Base-by-base conservation (phyloP, 2,329 filamentous ascomycete species). In the Aspergillus ustus region DNA sequence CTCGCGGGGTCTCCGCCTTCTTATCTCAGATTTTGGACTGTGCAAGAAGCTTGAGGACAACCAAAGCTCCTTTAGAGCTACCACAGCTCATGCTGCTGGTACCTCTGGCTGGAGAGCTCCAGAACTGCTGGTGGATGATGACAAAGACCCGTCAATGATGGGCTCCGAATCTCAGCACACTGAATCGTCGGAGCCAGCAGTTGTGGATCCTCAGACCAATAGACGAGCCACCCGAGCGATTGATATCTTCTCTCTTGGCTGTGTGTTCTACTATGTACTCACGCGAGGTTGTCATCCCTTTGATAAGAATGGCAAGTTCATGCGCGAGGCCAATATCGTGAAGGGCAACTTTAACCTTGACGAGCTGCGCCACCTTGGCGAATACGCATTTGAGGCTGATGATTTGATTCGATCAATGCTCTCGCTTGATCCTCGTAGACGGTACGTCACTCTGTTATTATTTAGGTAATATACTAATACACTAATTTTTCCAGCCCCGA, bases 241-340 rank as follows among this genome's bases (percentile, higher is more conserved):
- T 63, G 95, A 99, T 73, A 97, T 99, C 28, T 99, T 99, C 80
- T 97, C 93, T 0, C 85, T 99, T 40, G 95, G 95, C 1, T 90
- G 97, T 57, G 93, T 99, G n/a, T 99, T 97, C 82, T 98, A 93
- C 80, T 99, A 97, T 75, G 93, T 98, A n/a, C 84, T 99, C 62
- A 97, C 94, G 1, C 91, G 93, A 64, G 95, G 95, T 17, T 87
- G 85, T 1, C 95, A 99, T 75, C 95, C 95, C 0, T 99, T 96
- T 71, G 94, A 97, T 73, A 93, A 93, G 65, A 93, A 95, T 59
- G 93, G 95, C 72, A 89, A 92, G 53, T 98, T 95, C 82, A 96
- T 96, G 87, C 88, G 95, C 56, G 95, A 99, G 78, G 91, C 96
- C 70, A 98, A 99, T 77, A 98, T 99, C 70, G 93, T 96, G 70